Base-by-base conservation (phyloP, 805 yeast species). In the Wickerhamomyces pijperi region DNA sequence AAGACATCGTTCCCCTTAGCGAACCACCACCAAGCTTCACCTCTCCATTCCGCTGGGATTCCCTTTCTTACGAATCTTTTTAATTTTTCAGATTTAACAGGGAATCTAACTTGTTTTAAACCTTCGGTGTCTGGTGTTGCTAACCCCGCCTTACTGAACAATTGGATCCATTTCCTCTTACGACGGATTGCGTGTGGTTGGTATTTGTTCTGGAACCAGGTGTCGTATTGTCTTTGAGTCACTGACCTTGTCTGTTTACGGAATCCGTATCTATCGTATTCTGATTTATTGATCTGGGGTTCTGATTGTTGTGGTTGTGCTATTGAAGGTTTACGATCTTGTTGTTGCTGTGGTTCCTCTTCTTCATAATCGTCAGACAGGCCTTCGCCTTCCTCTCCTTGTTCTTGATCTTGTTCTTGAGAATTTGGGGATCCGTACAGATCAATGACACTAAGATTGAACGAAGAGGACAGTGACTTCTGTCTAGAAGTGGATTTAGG, bases 21-120 rank as follows among this genome's bases (percentile, higher is more conserved):
- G 58, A 84, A 90, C 64, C 77, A 80, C 69, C 92, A 90, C 98
- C 98, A 90, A 1, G 97, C 96, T 47, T 75, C 74, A 1, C 98
- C 98, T 47, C 98, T 67, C 97, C 96, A 90, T 55, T 86, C 96
- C 0, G 95, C 88, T 0, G 98, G 97, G 11, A 90, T 79, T 12
- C 98, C 98, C 55, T 83, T 83, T 40, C 97, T 71, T 12, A 92
- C 75, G 51, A 84, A 79, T 42, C 94, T 71, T 52, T 82, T 81
- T 46, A 86, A 65, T 48, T 82, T 85, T 42, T 80, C 88, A 3
- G 87, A 80, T 43, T 72, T 72, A 1, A 90, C 76, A 0, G 95
- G 95, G 47, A 81, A 85, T 46, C 85, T 58, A 0, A 66, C 61
- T 9, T 15, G 33, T 16, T 31, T 31, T 9, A 16, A 15, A 9